A percentile compares a stretch with the other conserved stretches of the same genome.
phyloP scores from a whole-genome alignment of 2,329 filamentous ascomycete species.

The Trichoderma sp. region DNA sequence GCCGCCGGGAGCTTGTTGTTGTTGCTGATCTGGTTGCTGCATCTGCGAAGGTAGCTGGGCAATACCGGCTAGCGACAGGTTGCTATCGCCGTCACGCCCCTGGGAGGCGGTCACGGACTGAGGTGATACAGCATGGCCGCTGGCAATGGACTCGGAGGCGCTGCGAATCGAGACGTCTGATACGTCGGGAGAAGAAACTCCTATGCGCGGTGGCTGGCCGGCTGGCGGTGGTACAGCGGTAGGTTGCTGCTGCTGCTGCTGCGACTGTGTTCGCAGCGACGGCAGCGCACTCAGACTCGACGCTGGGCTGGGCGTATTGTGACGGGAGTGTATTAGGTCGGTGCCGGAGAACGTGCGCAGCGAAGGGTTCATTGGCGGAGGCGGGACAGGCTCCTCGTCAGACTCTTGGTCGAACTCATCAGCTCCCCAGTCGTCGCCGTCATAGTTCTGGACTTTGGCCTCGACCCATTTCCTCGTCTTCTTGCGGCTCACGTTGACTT shows the following conservation, averaged over 20 bases:
- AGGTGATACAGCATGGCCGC: slow-evolving; percentile 20
- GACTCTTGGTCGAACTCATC: slow-evolving; percentile 60
- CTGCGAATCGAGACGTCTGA: slow-evolving; percentile 24
- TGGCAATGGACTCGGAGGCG: slow-evolving; percentile 15
- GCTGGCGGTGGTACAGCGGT: slow-evolving; percentile 4
- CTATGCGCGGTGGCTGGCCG: slow-evolving; percentile 3
- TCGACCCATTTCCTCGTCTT: slow-evolving; percentile 97
- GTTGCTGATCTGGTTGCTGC: slow-evolving; percentile 6
- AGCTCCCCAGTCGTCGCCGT: slow-evolving; percentile 90
- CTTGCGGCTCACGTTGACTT: slow-evolving; percentile 81
- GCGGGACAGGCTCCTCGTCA: slow-evolving; percentile 40
- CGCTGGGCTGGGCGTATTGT: slow-evolving; percentile 14
- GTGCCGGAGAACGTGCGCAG: slow-evolving; percentile 26
- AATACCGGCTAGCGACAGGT: slow-evolving; percentile 16
- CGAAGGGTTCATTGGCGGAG: slow-evolving; percentile 16
- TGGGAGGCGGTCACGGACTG: slow-evolving; percentile 18
- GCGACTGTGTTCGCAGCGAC: slow-evolving; percentile 8
- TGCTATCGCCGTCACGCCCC: slow-evolving; percentile 9
- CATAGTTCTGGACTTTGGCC: slow-evolving; percentile 82
- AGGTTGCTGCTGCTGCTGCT: slow-evolving; percentile 18
- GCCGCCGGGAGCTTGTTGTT: slow-evolving; percentile 1
- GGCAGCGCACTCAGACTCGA: slow-evolving; percentile 22
- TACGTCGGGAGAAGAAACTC: slow-evolving; percentile 21
- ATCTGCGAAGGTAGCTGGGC: slow-evolving; percentile 17
- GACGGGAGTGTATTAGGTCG: slow-evolving; percentile 25